phyloP scores from a whole-genome alignment of 306 rosid genomes.

The Lathyrus aphaca region DNA sequence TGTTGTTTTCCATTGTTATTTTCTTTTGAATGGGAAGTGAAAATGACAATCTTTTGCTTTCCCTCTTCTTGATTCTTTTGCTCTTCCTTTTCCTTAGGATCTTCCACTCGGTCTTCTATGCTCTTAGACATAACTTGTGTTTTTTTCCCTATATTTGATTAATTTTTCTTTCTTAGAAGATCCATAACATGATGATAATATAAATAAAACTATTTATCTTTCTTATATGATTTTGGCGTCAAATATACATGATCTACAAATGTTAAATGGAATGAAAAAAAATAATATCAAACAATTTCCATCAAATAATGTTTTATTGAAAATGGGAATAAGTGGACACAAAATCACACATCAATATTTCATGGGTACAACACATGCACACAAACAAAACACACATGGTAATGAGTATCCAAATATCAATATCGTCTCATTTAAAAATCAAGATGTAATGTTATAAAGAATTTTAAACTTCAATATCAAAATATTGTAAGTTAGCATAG shows the following conservation, averaged over 20 bases:
- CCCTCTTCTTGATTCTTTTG: too few species aligned
- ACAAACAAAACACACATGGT: conserved; percentile 30
- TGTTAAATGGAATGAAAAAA: conserved; percentile 3
- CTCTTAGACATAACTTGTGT: neutral
- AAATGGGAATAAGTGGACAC: conserved; percentile 19
- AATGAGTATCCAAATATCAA: neutral
- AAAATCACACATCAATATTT: conserved; percentile 28
- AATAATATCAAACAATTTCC: conserved; percentile 21
- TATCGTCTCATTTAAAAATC: conserved; percentile 25
- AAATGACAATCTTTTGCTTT: too few species aligned
- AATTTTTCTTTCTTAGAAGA: neutral
- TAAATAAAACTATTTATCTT: neutral
- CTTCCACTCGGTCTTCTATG: neutral
- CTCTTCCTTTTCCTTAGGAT: too few species aligned
- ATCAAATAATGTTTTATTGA: conserved; percentile 17
- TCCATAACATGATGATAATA: neutral
- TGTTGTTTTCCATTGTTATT: too few species aligned
- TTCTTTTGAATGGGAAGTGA: too few species aligned
- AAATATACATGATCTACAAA: neutral
- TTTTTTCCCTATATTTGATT: neutral
- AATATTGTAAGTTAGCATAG: conserved; percentile 32
- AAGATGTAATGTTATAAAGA: conserved; percentile 7
- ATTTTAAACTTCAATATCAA: conserved; percentile 22
- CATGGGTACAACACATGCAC: conserved; percentile 15
- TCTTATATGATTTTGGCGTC: neutral